These are phyloP conservation scores for Zhuliangozyma blackwelliae DNA, from an alignment of 1,139 yeast species.

Conservation along the genomic window DNA sequence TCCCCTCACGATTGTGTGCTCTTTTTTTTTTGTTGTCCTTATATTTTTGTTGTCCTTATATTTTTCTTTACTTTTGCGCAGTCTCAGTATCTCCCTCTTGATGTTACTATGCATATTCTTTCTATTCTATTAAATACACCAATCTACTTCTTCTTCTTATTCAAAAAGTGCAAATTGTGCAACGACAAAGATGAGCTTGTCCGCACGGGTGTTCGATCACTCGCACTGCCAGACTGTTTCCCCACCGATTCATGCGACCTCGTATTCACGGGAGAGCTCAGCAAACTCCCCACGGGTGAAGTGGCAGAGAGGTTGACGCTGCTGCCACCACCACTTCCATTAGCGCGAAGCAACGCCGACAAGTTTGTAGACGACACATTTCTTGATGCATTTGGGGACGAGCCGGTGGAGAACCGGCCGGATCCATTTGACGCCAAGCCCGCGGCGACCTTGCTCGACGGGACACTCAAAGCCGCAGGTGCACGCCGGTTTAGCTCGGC, in stretches of 20 bases:
- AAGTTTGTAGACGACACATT: slow-evolving; percentile 25
- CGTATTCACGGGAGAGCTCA: slow-evolving; percentile 2
- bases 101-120: too few species aligned
- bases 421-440: slow-evolving; percentile 18
- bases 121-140: background rate
- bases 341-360: slow-evolving; percentile 3
- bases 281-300: slow-evolving; percentile 1
- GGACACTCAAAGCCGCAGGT: slow-evolving; percentile 7
- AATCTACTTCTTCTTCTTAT: slow-evolving; percentile 20
- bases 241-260: slow-evolving; percentile 8
- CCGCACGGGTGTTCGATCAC: slow-evolving; percentile 25
- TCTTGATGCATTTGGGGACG: slow-evolving; percentile 29
- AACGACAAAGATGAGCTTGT: slow-evolving; percentile 24
- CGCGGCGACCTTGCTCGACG: slow-evolving; percentile 12
- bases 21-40: too few species aligned
- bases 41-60: too few species aligned
- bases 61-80: too few species aligned
- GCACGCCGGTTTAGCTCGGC: slow-evolving; percentile 18
- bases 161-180: slow-evolving; percentile 25
- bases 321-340: slow-evolving; percentile 1
- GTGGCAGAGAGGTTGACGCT: slow-evolving; percentile 4
- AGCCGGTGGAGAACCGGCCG: slow-evolving; percentile 16
- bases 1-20: too few species aligned
- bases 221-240: slow-evolving; percentile 30
- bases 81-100: too few species aligned